phyloP scores from a whole-genome alignment of 176 grass and related monocot species.

The Stipa capillata region DNA sequence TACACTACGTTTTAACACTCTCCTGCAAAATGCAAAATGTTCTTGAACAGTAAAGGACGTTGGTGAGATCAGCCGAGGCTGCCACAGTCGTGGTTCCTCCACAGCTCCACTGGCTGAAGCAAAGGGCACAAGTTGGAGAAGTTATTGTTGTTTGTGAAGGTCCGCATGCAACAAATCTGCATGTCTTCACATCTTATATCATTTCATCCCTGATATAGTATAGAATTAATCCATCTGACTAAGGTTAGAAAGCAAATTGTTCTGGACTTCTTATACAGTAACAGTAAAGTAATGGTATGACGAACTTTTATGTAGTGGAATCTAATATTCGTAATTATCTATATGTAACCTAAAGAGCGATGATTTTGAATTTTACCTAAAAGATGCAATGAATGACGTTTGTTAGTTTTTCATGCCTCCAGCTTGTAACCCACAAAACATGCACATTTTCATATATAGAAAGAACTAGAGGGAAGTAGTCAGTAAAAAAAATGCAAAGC shows the following conservation, averaged over 20 bases:
- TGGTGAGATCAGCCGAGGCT: neutral
- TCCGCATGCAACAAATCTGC: neutral
- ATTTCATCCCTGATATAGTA: neutral
- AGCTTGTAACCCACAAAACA: neutral
- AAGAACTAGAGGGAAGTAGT: neutral
- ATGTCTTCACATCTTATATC: neutral
- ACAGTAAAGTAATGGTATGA: neutral
- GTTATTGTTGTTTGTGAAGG: neutral
- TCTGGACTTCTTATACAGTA: neutral
- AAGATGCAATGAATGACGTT: neutral
- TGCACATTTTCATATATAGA: slow-evolving; percentile 4
- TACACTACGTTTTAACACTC: neutral
- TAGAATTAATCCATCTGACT: neutral
- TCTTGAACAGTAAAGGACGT: neutral
- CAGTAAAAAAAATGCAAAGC: neutral
- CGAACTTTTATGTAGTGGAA: neutral
- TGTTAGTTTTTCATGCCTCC: neutral
- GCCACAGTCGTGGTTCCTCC: neutral
- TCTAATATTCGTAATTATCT: neutral
- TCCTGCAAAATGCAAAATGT: neutral
- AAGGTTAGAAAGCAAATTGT: neutral
- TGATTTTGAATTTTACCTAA: neutral
- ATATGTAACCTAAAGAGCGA: neutral
- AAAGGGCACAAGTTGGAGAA: neutral
- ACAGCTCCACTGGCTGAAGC: neutral